Percentiles rank a stretch among this genome's conserved stretches.
Evolutionary conservation across 148 eudicot species (phyloP).

Genomic region (Vaccinium vitisidaea): DNA sequence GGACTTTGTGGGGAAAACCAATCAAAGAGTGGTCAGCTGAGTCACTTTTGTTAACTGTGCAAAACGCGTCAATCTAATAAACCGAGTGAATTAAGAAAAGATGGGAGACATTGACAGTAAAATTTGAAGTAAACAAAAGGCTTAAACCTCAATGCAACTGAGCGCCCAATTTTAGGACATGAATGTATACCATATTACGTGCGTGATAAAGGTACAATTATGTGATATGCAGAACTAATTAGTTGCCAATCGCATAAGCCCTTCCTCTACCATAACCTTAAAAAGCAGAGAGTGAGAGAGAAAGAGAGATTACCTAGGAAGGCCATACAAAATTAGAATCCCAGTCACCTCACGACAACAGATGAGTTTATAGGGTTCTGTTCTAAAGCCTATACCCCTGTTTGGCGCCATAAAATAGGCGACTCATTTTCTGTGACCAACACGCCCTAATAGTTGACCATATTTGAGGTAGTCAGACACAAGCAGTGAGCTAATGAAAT

Average conservation of each 20-base stretch:
- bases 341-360: conserved; percentile 92
- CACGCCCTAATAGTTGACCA: conserved; percentile 55
- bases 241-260: no score
- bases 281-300: neutral
- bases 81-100: no score
- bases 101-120: no score
- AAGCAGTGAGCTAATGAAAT: neutral
- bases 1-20: no score
- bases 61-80: no score
- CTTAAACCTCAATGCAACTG: neutral
- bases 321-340: conserved; percentile 80
- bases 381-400: conserved; percentile 70
- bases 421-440: no score
- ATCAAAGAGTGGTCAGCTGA: no score
- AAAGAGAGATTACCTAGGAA: conserved; percentile 62
- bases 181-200: neutral
- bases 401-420: conserved; percentile 29
- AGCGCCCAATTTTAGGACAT: neutral
- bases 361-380: conserved; percentile 71
- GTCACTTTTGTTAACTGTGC: no score
- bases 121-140: neutral
- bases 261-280: neutral
- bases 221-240: no score
- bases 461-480: conserved; percentile 3
- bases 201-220: neutral